Percentiles rank a stretch among this genome's conserved stretches.
Evolutionary conservation across 2,329 filamentous ascomycete species (phyloP).

Genomic region (Ascochyta lentis): DNA sequence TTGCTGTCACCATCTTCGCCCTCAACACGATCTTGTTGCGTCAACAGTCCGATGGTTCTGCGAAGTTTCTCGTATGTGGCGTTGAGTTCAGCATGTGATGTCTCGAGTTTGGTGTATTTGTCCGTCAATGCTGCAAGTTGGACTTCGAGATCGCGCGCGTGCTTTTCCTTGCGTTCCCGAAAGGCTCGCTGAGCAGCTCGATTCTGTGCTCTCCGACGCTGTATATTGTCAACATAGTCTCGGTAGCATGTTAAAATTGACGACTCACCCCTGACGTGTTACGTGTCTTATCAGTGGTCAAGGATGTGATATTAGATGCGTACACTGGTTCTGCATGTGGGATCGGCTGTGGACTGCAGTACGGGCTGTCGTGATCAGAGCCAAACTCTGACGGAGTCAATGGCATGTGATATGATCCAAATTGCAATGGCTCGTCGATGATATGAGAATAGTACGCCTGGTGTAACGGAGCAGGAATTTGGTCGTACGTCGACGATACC

Average conservation of each 20-base stretch:
- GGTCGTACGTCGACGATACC: constrained; percentile 49
- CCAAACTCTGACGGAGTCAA: constrained; percentile 50
- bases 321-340: constrained; percentile 36
- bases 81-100: constrained; percentile 57
- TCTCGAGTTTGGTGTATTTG: constrained; percentile 62
- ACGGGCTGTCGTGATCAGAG: constrained; percentile 49
- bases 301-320: constrained; percentile 23
- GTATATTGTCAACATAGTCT: constrained; percentile 18
- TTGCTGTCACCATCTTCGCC: constrained; percentile 37
- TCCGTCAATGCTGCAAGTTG: constrained; percentile 62
- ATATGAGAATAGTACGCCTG: constrained; percentile 45
- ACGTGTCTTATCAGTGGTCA: constrained; percentile 42
- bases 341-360: constrained; percentile 46
- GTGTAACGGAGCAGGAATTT: constrained; percentile 41
- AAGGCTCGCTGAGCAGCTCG: constrained; percentile 68
- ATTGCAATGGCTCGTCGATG: constrained; percentile 41
- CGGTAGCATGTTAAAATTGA: not conserved
- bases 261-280: constrained; percentile 49
- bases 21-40: constrained; percentile 43
- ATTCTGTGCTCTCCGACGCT: constrained; percentile 67
- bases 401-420: constrained; percentile 44
- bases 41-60: constrained; percentile 49
- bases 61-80: constrained; percentile 50
- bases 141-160: constrained; percentile 68
- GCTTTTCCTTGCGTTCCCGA: constrained; percentile 68